Base-by-base conservation (phyloP, 1,139 yeast genomes). In the Spathaspora sp. region DNA sequence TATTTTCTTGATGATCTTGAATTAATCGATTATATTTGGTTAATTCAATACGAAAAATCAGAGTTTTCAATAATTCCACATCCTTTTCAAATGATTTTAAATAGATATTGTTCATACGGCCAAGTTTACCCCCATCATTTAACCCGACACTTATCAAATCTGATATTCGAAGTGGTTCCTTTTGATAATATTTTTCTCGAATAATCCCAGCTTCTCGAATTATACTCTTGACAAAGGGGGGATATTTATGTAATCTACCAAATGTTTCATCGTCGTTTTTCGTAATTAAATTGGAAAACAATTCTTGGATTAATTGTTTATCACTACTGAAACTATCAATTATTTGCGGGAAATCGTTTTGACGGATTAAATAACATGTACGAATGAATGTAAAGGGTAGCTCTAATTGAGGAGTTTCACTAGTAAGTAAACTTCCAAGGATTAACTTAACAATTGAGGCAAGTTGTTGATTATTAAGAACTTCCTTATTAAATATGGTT, bases 1-100 rank as follows among this genome's bases (percentile, higher is more conserved):
- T 59, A 52, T 80, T 82, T 53, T 86, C 95, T 43, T 76, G 78
- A 44, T 72, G 76, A 58, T 88, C 95, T 53, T 85, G 90, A 2
- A 72, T 59, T 42, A 76, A 72, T 40, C 89, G 68, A 47, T 76
- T 73, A 48, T 68, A 72, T 48, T 74, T 76, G 24, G 71, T 61
- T 5, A 72, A 58, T 56, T 85, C 90, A 1, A 73, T 68, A 10
- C 71, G 67, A 10, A 77, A 64, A 3, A 82, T 72, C 43, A 72
- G 74, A 7, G 64, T 54, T 43, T 69, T 70, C 55, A 82, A 65
- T 40, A 67, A 70, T 10, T 68, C 70, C 45, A 82, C 74, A 47
- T 81, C 86, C 37, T 67, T 62, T 46, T 70, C 70, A 52, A 76
- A 74, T 38, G 71, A 65, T 52, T 64, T 61, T 45, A 65, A 60